Evolutionary conservation across 306 rosid genomes (phyloP).

Genomic region (Begonia peltatifolia): DNA sequence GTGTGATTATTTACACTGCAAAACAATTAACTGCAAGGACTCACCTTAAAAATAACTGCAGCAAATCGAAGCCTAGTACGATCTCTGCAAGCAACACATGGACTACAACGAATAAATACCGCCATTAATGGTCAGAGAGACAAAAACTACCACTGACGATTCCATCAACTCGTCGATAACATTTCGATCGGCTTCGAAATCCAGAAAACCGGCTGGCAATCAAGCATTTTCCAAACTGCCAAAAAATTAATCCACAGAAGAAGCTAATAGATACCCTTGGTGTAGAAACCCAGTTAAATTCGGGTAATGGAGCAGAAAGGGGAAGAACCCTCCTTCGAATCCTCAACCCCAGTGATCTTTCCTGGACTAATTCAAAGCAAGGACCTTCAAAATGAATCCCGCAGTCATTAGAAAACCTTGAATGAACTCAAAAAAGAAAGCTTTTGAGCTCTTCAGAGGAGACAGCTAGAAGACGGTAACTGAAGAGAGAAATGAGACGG

Average conservation of each 20-base stretch:
- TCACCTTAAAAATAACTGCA: constrained; percentile 45
- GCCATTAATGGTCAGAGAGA: constrained; percentile 39
- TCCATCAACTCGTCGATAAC: constrained; percentile 71
- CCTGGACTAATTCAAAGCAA: constrained; percentile 20
- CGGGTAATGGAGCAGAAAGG: constrained; percentile 10
- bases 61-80: constrained; percentile 29
- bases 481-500: constrained; percentile 12
- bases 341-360: constrained; percentile 8
- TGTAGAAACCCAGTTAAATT: constrained; percentile 13
- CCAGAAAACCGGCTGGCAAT: constrained; percentile 23
- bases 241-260: not conserved
- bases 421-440: constrained; percentile 5
- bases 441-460: constrained; percentile 1
- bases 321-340: constrained; percentile 10
- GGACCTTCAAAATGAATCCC: constrained; percentile 13
- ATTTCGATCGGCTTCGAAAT: constrained; percentile 35
- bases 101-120: constrained; percentile 35
- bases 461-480: constrained; percentile 23
- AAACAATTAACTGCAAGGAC: constrained; percentile 12
- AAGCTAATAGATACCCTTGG: constrained; percentile 4
- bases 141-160: constrained; percentile 18
- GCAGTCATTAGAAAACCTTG: not conserved
- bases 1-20: not conserved
- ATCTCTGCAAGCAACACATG: constrained; percentile 35
- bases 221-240: constrained; percentile 28